These are phyloP conservation scores for Cyclaneusma minus DNA, from an alignment of 2,329 filamentous ascomycete genomes.

Conservation along the genomic window DNA sequence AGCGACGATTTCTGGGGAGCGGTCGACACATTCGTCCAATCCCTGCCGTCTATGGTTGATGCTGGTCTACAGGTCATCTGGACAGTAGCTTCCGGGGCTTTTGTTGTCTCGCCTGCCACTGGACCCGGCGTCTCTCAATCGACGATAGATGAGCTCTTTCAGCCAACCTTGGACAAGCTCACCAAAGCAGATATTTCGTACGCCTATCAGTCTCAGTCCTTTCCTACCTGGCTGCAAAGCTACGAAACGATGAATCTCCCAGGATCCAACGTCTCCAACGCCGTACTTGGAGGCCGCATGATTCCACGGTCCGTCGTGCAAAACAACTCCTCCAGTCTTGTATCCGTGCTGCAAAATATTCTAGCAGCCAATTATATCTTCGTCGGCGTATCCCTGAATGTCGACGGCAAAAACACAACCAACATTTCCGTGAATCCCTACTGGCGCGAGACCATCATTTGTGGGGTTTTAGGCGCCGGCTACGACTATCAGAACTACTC, in stretches of 20 bases:
- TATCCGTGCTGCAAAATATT: conserved; percentile 17
- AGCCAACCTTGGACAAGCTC: too few species aligned
- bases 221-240: too few species aligned
- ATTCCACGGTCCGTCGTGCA: conserved; percentile 22
- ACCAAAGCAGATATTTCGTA: too few species aligned
- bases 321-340: conserved; percentile 10
- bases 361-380: conserved; percentile 18
- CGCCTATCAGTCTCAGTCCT: too few species aligned
- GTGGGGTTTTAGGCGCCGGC: too few species aligned
- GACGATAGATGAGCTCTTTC: too few species aligned
- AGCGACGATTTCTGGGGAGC: conserved; percentile 32
- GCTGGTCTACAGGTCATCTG: conserved; percentile 33
- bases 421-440: conserved; percentile 8
- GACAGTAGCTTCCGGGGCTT: too few species aligned
- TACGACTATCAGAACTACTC: too few species aligned
- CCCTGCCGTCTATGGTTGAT: conserved; percentile 30
- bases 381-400: conserved; percentile 19
- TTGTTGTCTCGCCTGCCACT: too few species aligned
- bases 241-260: too few species aligned
- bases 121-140: too few species aligned
- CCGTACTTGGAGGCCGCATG: conserved; percentile 26
- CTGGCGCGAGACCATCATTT: conserved; percentile 7
- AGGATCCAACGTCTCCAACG: conserved; percentile 14
- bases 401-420: conserved; percentile 12
- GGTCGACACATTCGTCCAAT: conserved; percentile 27